Base-by-base conservation (phyloP, 1,139 yeast species). In the Nakaseomyces nivariensis region DNA sequence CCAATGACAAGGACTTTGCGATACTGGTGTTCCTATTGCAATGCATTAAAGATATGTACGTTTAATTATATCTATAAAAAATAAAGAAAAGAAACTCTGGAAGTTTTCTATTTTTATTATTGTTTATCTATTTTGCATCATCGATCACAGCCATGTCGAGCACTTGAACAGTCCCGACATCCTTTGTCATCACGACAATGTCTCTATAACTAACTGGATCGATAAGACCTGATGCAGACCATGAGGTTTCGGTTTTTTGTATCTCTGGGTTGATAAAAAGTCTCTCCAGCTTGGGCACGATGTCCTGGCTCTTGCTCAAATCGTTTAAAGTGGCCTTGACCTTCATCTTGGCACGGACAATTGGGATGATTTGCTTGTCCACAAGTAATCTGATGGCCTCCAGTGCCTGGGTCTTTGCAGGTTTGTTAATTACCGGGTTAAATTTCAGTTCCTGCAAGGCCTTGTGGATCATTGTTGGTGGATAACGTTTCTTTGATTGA, bases 321-420 rank as follows among this genome's bases (percentile, higher is more conserved):
- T 73, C 68, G 36, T 50, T 45, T 34, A 82, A 62, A 0, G 75
- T 67, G 11, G 86, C 72, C 58, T 82, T 80, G 31, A 92, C 76
- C 68, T 88, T 82, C 98, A 92, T 92, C 60, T 85, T 85, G 0
- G 98, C 97, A 58, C 98, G 76, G 0, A 89, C 95, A 54, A 92
- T 90, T 9, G 98, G 97, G 41, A 92, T 83, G 44, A 89, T 72
- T 65, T 92, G 97, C 58, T 79, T 78, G 37, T 81, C 78, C 7
- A 86, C 83, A 48, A 92, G 72, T 49, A 85, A 66, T 62, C 81
- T 86, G 57, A 94, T 90, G 4, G 96, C 97, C 52, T 92, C 97
- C 49, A 94, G 70, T 0, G 97, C 97, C 65, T 89, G 97, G 8
- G 79, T 74, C 67, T 92, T 92, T 36, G 96, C 86, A 1, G 88